Evolutionary conservation across 495 filamentous ascomycete species (phyloP), one percentile per base, ranked within the genome.

Genomic region (Thozetella sp.): DNA sequence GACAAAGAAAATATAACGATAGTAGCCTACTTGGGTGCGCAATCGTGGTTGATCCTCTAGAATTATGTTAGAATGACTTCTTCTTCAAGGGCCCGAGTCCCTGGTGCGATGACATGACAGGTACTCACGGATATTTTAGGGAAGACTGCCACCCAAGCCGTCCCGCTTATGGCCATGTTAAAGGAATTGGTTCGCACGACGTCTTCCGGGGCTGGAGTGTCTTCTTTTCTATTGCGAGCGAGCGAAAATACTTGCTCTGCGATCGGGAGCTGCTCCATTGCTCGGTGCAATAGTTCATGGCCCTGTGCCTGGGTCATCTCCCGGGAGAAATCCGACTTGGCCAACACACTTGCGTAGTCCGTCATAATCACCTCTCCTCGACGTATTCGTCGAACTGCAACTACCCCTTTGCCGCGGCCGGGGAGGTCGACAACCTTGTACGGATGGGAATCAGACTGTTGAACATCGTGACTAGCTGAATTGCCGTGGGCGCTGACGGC

Each of bases 311-410:
- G 43, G n/a, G 43, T 48, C 43, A 48, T 48, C 9, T 48, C 17
- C 9, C 43, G 12, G n/a, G 43, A 15, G n/a, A 48, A 48, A n/a
- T 19, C 43, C 4, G 43, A 11, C 43, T 48, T n/a, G 43, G 43
- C 43, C n/a, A 48, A n/a, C 4, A 48, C 43, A n/a, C 43, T 48
- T n/a, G 20, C 43, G n/a, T 48, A 48, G 43, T 48, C 43, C n/a
- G 20, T 4, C 43, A 48, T 48, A n/a, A 48, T 48, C 43, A 48
- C 9, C 11, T n/a, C 20, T 3, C 43, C 43, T 48, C 43, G 43
- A 4, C n/a, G 43, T 10, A 48, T 48, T 19, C 43, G 43, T 20
- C 43, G 43, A 9, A 20, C 9, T 3, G 43, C 43, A 10, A 48
- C 43, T 3, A 48, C 43, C 4, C 43, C 43, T 19, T 48, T 48